Conservation (phyloP, 306 rosid species). For the Malus orientalis region DNA sequence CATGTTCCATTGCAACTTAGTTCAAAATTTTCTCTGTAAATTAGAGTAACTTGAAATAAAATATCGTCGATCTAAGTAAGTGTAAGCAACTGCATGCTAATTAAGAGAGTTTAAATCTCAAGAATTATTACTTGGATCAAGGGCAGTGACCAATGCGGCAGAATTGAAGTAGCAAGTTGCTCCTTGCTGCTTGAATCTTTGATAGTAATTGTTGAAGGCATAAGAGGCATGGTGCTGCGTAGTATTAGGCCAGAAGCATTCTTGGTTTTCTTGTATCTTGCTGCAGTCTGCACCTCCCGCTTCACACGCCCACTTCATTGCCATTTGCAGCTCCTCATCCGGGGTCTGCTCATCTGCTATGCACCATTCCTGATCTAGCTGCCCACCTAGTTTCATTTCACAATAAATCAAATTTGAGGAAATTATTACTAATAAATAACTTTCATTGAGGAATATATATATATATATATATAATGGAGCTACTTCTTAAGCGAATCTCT, state of each 20-base stretch:
- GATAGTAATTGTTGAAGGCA: conserved; percentile 60
- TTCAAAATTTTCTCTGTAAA: too few species aligned
- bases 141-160: conserved; percentile 26
- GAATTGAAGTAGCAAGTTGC: conserved; percentile 55
- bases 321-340: conserved; percentile 25
- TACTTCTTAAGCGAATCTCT: too few species aligned
- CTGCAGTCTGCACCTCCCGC: conserved; percentile 60
- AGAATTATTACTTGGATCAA: conserved; percentile 25
- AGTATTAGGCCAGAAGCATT: conserved; percentile 41
- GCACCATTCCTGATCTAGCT: conserved; percentile 30
- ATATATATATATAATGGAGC: too few species aligned
- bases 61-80: not conserved
- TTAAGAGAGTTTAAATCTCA: not conserved
- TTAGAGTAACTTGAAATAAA: not conserved
- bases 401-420: not conserved
- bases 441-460: too few species aligned
- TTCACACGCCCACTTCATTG: conserved; percentile 59
- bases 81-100: not conserved
- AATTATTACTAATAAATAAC: not conserved
- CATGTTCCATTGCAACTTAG: too few species aligned
- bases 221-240: conserved; percentile 52
- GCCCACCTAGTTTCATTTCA: conserved; percentile 9
- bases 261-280: conserved; percentile 39
- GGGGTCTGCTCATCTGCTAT: conserved; percentile 36
- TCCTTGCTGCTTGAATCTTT: conserved; percentile 37